Percentiles rank a stretch among this genome's conserved stretches.
phyloP scores from a whole-genome alignment of 148 eudicot genomes.

The Hydrangea macrophylla region DNA sequence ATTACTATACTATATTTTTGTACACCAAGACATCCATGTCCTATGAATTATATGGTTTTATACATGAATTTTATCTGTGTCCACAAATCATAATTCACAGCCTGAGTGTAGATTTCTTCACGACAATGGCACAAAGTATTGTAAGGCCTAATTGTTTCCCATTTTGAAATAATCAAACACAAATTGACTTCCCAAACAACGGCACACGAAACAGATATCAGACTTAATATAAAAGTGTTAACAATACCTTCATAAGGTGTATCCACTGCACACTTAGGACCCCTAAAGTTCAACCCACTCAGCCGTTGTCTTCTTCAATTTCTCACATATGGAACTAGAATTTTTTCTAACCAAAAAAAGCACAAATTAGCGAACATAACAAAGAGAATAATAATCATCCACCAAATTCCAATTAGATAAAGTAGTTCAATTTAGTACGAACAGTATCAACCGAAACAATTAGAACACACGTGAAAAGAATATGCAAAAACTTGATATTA shows the following conservation, averaged over 20 bases:
- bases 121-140: too few species aligned
- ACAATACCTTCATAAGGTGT: slow-evolving; percentile 58
- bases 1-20: too few species aligned
- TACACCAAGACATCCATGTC: too few species aligned
- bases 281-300: slow-evolving; percentile 24
- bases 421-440: not conserved
- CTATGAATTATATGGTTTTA: too few species aligned
- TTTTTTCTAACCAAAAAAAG: not conserved
- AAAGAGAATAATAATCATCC: not conserved
- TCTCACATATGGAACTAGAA: slow-evolving; percentile 38
- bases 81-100: too few species aligned
- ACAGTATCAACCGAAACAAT: not conserved
- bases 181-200: not conserved
- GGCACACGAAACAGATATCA: not conserved
- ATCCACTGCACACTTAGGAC: slow-evolving; percentile 46
- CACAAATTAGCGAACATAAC: not conserved
- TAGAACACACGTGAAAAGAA: not conserved
- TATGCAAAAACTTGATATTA: not conserved
- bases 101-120: too few species aligned
- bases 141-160: too few species aligned
- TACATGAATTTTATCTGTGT: too few species aligned
- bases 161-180: not conserved
- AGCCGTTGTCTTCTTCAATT: slow-evolving; percentile 24
- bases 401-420: not conserved
- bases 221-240: not conserved